Evolutionary conservation across 2,329 filamentous ascomycete species (phyloP), one percentile per base, ranked within the genome.

Genomic region (Tolypocladium inflatum): DNA sequence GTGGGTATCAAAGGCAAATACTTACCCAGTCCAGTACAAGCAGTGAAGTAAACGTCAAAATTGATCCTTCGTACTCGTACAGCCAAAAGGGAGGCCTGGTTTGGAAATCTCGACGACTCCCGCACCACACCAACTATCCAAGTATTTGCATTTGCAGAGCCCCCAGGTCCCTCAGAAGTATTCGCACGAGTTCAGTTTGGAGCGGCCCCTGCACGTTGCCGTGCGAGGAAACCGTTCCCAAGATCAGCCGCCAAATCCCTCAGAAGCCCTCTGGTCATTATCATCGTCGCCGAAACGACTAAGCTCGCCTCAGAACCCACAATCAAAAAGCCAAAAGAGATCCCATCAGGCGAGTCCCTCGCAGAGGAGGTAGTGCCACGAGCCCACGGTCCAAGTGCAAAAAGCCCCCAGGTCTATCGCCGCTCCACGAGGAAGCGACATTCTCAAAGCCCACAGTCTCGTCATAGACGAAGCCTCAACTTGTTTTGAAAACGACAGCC

Each of bases 401-500:
- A 67, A 76, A 78, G 77, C 80, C 80, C 79, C 76, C 79, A 80
- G 79, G 78, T 81, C 72, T 75, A 79, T 79, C 76, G 73, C 68
- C 73, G 74, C 73, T 74, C 73, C 72, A 61, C 60, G 57, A 63
- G 66, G 72, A 76, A 74, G 71, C 74, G 70, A 71, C 71, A 41
- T 76, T 76, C 75, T 77, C 78, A 79, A 80, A 80, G 77, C 78
- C 79, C 79, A 80, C 76, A 70, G 68, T 55, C 60, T 65, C 69
- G 71, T 70, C 53, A 52, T 45, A 64, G 67, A 73, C 71, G 69
- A 42, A 62, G 58, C 60, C 58, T 57, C 65, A 67, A 71, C 68
- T 68, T 68, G 60, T 74, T 74, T 76, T 73, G 76, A 60, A 80
- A 78, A 78, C 75, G 77, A 82, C 76, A 79, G 80, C 79, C 80